phyloP scores from a whole-genome alignment of 768 basidiomycete species.

The Leucocoprinus birnbaumii region DNA sequence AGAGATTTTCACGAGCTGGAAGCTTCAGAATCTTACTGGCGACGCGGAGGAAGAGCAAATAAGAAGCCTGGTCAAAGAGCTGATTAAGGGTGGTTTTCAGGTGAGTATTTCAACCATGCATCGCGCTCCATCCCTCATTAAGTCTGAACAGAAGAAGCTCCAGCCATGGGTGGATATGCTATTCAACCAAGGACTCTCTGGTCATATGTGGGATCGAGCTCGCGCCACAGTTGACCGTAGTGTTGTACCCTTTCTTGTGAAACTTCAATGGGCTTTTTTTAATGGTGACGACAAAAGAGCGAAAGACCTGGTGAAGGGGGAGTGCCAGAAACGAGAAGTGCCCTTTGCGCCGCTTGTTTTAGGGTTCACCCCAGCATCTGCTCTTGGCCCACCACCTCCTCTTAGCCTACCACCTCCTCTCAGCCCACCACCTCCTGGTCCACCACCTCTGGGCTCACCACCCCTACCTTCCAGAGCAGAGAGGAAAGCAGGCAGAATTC shows the following conservation, averaged over 20 bases:
- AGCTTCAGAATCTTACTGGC: background rate
- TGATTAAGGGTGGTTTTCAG: background rate
- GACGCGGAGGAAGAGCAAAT: background rate
- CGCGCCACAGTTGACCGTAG: background rate
- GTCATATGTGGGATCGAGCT: background rate
- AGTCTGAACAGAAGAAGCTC: background rate
- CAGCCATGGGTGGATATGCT: constrained; percentile 8
- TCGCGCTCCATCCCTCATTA: background rate
- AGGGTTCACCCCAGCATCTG: background rate
- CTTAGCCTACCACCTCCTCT: no score
- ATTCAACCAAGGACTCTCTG: background rate
- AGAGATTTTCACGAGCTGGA: constrained; percentile 6
- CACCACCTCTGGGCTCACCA: no score
- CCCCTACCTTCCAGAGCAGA: no score
- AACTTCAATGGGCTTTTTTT: constrained; percentile 21
- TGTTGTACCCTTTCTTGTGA: constrained; percentile 13
- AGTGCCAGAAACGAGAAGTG: background rate
- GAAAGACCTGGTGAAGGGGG: background rate
- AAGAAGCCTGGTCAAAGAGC: background rate
- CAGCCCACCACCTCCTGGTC: no score
- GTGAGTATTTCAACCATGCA: background rate
- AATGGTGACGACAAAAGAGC: background rate
- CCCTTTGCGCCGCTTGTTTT: background rate
- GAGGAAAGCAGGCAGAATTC: no score
- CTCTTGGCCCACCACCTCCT: no score